phyloP scores from a whole-genome alignment of 805 yeast genomes.

The Komagataella ulmi region DNA sequence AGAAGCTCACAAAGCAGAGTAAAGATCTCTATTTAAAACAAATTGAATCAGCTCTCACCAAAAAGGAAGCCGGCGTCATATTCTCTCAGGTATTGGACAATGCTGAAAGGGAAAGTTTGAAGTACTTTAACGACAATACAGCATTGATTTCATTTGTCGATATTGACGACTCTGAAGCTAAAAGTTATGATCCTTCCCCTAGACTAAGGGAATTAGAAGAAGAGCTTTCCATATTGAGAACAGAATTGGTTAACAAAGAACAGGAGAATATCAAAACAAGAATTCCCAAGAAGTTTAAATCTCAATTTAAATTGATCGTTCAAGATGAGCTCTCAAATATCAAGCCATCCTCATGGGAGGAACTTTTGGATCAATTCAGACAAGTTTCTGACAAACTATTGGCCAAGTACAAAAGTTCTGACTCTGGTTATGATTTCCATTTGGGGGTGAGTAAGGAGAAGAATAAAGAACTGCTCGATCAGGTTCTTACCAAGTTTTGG shows the following conservation, averaged over 20 bases:
- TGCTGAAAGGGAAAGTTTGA: conserved; percentile 10
- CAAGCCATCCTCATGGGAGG: conserved; percentile 46
- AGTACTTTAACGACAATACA: conserved; percentile 18
- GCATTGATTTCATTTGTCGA: conserved; percentile 17
- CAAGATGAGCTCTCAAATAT: conserved; percentile 37
- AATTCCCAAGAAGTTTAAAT: conserved; percentile 30
- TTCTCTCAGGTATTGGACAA: conserved; percentile 12
- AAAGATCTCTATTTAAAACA: conserved; percentile 15
- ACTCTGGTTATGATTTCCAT: conserved; percentile 38
- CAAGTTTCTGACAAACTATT: conserved; percentile 16
- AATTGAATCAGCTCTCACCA: conserved; percentile 5
- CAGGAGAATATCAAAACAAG: conserved; percentile 26
- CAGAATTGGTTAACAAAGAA: conserved; percentile 23
- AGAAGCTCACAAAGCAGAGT: conserved; percentile 20
- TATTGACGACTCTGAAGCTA: conserved; percentile 9
- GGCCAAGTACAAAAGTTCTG: conserved; percentile 14
- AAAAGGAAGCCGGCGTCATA: background rate
- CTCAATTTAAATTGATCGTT: conserved; percentile 36
- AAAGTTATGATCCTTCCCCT: conserved; percentile 4
- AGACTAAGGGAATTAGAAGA: conserved; percentile 18
- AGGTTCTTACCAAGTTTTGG: conserved; percentile 53
- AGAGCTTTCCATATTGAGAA: conserved; percentile 15
- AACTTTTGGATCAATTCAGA: conserved; percentile 30
- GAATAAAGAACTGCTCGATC: conserved; percentile 25
- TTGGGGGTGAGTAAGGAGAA: conserved; percentile 39